Evolutionary conservation across 768 basidiomycete species (phyloP), one percentile per base, ranked within the genome.

Genomic region (Piloderma croceum): DNA sequence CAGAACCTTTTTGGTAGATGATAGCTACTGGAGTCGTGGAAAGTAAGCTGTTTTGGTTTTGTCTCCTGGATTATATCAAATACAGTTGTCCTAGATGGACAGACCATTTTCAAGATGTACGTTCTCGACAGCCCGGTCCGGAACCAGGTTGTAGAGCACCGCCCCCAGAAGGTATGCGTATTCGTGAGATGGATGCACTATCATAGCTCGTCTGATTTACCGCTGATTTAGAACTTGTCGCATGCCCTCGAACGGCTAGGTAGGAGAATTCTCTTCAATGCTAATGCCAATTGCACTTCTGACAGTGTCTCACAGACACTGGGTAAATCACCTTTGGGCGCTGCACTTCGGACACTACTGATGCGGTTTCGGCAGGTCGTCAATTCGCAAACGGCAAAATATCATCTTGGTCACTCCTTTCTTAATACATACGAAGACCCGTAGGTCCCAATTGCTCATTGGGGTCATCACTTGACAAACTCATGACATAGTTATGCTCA

Each of bases 1-100:
- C 49, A 64, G 76, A 27, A 83, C 82, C 3, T 79, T 86, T 59
- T 65, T 85, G 39, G 64, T 86, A 4, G 76, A 82, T 42, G 83
- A 86, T 56, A 74, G 73, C 1, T 73, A 78, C 46, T 86, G 83
- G 83, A 77, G 82, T 56, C 74, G 82, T 41, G 83, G 81, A 64
- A 79, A 73, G 79, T 81, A 45, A 40, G 77, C n/a, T n/a, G n/a
- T n/a, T n/a, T n/a, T n/a, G n/a, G n/a, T n/a, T n/a, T n/a, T n/a
- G n/a, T n/a, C n/a, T 60, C 4, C 13, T 25, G 17, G 17, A 9
- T 40, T 19, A 13, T 31, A 21, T 9, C 10, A 38, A 21, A 11
- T 18, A 11, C 22, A 7, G 3, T 19, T 34, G 23, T 25, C 24
- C 18, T 13, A 81, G 81, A 51, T 86, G 81, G 82, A 63, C 61